Percentiles rank a stretch among this genome's conserved stretches.
Conservation (phyloP, 1,139 yeast genomes). For the Kazachstania sp. region DNA sequence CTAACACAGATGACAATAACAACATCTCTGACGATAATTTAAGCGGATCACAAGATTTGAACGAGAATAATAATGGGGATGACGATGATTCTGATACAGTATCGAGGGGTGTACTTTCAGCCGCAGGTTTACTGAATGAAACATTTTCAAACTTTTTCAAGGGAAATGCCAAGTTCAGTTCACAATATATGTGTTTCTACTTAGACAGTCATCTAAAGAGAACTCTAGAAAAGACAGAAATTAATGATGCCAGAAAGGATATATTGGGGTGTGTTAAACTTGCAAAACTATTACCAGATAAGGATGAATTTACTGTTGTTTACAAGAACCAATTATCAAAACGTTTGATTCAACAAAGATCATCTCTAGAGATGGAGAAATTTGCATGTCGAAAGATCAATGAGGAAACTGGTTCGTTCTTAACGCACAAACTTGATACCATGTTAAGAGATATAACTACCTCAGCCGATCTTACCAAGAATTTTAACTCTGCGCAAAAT, state of each 20-base stretch:
- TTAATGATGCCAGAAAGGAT: slow-evolving; percentile 46
- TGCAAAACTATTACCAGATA: slow-evolving; percentile 66
- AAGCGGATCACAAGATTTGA: not conserved
- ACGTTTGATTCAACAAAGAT: slow-evolving; percentile 54
- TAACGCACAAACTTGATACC: slow-evolving; percentile 72
- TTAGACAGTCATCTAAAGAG: slow-evolving; percentile 47
- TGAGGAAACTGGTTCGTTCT: slow-evolving; percentile 73
- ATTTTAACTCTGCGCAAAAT: slow-evolving; percentile 18
- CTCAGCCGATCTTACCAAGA: slow-evolving; percentile 14
- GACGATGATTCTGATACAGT: not conserved
- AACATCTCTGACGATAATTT: not conserved
- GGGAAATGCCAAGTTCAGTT: slow-evolving; percentile 41
- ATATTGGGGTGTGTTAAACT: slow-evolving; percentile 51
- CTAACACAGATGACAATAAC: slow-evolving; percentile 7
- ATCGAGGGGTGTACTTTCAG: slow-evolving; percentile 29
- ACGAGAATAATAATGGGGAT: not conserved
- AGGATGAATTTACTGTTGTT: slow-evolving; percentile 78
- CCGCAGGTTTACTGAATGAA: slow-evolving; percentile 44
- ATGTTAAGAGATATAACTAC: slow-evolving; percentile 77
- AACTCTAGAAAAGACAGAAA: slow-evolving; percentile 50
- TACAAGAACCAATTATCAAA: slow-evolving; percentile 88
- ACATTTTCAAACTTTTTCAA: slow-evolving; percentile 62
- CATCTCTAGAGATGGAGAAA: slow-evolving; percentile 60
- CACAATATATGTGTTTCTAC: slow-evolving; percentile 67
- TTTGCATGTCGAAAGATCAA: slow-evolving; percentile 60